These are phyloP conservation scores for Solanum virginianum DNA, from an alignment of 257 asterid genomes.

Conservation along the genomic window DNA sequence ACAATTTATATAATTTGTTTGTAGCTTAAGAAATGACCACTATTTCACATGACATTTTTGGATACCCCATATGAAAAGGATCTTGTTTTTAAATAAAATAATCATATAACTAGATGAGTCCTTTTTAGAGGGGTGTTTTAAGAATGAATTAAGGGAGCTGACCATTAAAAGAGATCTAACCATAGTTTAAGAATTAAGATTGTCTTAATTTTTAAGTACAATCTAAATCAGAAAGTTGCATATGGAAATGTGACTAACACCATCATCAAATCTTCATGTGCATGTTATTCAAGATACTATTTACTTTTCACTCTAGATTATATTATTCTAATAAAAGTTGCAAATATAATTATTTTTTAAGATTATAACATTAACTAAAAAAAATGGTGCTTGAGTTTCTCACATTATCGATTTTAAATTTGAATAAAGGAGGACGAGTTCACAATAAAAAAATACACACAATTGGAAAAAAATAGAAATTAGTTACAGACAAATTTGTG, in stretches of 20 bases:
- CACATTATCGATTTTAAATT: neutral
- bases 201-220: neutral
- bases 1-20: neutral
- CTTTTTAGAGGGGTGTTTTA: neutral
- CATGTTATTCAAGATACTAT: constrained; percentile 1
- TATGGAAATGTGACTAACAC: constrained; percentile 15
- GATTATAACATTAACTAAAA: neutral
- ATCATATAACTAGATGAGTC: neutral
- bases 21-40: neutral
- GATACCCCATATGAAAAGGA: constrained; percentile 12
- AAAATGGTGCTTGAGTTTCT: neutral
- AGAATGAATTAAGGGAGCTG: neutral
- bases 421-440: neutral
- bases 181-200: neutral
- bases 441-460: neutral
- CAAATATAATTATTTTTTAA: neutral
- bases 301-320: neutral
- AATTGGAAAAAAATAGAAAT: neutral
- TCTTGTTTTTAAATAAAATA: constrained; percentile 4
- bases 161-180: neutral
- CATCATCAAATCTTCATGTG: neutral
- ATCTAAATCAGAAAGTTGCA: neutral
- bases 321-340: neutral
- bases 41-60: constrained; percentile 15
- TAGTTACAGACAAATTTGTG: neutral